A percentile compares a stretch with the other conserved stretches of the same genome.
Evolutionary conservation across 306 rosid genomes (phyloP).

Genomic region (apple (Malus domestica)): DNA sequence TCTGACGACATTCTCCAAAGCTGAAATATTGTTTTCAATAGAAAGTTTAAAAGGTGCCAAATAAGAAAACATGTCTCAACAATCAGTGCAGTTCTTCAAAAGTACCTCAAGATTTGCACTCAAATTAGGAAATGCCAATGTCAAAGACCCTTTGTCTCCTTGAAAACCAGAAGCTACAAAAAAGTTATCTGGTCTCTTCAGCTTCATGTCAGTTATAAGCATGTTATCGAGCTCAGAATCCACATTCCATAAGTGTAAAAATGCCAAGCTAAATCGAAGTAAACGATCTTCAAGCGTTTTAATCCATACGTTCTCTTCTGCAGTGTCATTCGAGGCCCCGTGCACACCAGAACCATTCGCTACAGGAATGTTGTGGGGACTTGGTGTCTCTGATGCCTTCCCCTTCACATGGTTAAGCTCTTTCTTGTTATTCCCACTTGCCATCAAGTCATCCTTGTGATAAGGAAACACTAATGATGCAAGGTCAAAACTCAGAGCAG

Average conservation of each 20-base stretch:
- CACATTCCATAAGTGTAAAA: conserved; percentile 78
- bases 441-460: conserved; percentile 39
- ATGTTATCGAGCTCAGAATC: conserved; percentile 74
- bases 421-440: conserved; percentile 26
- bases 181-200: conserved; percentile 73
- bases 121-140: conserved; percentile 76
- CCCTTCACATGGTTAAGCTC: conserved; percentile 36
- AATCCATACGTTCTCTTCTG: conserved; percentile 46
- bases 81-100: conserved; percentile 25
- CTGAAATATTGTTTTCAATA: conserved; percentile 61
- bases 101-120: conserved; percentile 74
- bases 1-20: conserved; percentile 92
- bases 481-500: conserved; percentile 77
- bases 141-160: conserved; percentile 92
- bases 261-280: conserved; percentile 76
- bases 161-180: conserved; percentile 73
- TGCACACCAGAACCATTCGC: conserved; percentile 33
- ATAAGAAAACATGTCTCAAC: conserved; percentile 30
- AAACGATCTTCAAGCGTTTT: conserved; percentile 66
- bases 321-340: conserved; percentile 16
- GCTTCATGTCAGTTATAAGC: conserved; percentile 71
- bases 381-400: conserved; percentile 46
- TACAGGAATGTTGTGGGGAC: conserved; percentile 21
- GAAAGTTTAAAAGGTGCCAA: conserved; percentile 24
- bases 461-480: conserved; percentile 52